These are phyloP conservation scores for Penicillium riverlandense DNA, from an alignment of 495 filamentous ascomycete species.

Conservation along the genomic window DNA sequence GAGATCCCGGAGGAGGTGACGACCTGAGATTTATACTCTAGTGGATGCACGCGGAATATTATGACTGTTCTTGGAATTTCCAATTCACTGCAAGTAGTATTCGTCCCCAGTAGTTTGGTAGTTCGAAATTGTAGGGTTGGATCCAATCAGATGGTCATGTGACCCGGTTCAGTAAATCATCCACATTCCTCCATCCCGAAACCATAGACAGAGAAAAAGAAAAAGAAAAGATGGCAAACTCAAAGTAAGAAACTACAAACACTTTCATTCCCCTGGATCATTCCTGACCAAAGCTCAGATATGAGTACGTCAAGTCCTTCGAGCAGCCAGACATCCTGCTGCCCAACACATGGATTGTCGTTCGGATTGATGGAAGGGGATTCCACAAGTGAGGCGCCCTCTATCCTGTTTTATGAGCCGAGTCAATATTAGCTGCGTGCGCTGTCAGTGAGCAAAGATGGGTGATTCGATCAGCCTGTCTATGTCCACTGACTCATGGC, in stretches of 20 bases:
- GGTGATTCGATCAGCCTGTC: not conserved
- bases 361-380: constrained; percentile 85
- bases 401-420: not conserved
- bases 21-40: not conserved
- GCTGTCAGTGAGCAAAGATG: not conserved
- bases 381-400: constrained; percentile 70
- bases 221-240: constrained; percentile 50
- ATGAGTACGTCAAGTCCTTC: constrained; percentile 86
- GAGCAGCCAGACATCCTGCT: constrained; percentile 75
- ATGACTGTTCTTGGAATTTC: too few relatives aligned
- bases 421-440: not conserved
- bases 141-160: too few relatives aligned
- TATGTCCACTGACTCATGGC: not conserved
- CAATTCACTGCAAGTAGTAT: too few relatives aligned
- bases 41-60: too few relatives aligned
- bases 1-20: constrained; percentile 29
- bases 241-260: constrained; percentile 38
- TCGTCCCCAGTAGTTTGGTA: too few relatives aligned
- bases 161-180: too few relatives aligned
- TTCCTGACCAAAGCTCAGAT: constrained; percentile 42
- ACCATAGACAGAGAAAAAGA: constrained; percentile 1
- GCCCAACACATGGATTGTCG: constrained; percentile 87
- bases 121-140: too few relatives aligned
- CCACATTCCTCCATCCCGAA: not conserved
- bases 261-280: not conserved